phyloP scores from a whole-genome alignment of 176 grass and related monocot genomes.

The Oryza coarctata region DNA sequence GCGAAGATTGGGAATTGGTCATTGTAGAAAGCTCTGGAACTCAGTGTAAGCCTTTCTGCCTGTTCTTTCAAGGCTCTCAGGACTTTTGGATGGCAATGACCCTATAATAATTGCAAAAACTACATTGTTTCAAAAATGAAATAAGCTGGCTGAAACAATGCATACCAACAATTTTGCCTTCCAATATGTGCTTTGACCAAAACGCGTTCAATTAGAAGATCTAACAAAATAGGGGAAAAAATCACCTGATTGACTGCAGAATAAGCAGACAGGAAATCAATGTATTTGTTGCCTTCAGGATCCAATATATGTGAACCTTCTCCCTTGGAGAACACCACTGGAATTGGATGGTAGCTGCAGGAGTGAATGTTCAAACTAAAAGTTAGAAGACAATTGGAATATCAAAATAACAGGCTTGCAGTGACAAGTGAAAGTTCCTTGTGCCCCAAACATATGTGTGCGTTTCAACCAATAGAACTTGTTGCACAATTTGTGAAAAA shows the following conservation, averaged over 20 bases:
- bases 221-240: not conserved
- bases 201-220: not conserved
- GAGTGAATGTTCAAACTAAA: not conserved
- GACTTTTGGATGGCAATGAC: slow-evolving; percentile 93
- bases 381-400: not conserved
- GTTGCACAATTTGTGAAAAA: not conserved
- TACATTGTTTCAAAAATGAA: not conserved
- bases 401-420: not conserved
- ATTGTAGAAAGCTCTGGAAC: slow-evolving; percentile 96
- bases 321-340: slow-evolving; percentile 88
- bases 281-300: slow-evolving; percentile 97
- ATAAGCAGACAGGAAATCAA: slow-evolving; percentile 93
- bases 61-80: slow-evolving; percentile 79
- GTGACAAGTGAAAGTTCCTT: not conserved
- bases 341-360: slow-evolving; percentile 87
- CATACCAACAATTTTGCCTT: not conserved
- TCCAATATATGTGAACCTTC: slow-evolving; percentile 78
- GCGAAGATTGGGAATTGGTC: slow-evolving; percentile 93
- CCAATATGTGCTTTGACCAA: not conserved
- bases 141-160: not conserved
- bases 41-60: slow-evolving; percentile 83
- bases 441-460: not conserved
- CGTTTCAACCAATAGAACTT: not conserved
- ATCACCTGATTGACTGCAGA: slow-evolving; percentile 94
- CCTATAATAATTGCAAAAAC: slow-evolving; percentile 37